Evolutionary conservation across 148 eudicot genomes (phyloP).

Genomic region (Pharnaceum exiguum): DNA sequence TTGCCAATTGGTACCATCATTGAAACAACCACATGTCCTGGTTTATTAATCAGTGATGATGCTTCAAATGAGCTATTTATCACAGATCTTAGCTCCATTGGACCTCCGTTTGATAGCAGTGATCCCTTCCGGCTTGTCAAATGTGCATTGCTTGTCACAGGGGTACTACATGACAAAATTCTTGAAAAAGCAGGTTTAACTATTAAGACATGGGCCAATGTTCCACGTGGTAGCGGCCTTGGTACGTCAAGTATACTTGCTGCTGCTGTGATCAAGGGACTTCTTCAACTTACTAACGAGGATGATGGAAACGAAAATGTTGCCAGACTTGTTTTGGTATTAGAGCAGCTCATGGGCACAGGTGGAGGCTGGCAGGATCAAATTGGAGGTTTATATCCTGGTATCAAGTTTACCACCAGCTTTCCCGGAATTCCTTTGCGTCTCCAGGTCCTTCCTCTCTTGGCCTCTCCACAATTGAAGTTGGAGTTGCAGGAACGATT

Average conservation of each 20-base stretch:
- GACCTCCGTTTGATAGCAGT: slow-evolving; percentile 63
- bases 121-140: slow-evolving; percentile 97
- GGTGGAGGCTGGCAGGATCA: slow-evolving; percentile 99
- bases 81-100: slow-evolving; percentile 47
- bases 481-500: slow-evolving; percentile 70
- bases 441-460: slow-evolving; percentile 79
- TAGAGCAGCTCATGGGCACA: slow-evolving; percentile 98
- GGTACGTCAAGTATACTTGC: slow-evolving; percentile 99
- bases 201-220: slow-evolving; percentile 89
- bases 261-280: slow-evolving; percentile 96
- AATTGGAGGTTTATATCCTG: slow-evolving; percentile 92
- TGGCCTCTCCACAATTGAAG: slow-evolving; percentile 58
- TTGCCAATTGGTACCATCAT: slow-evolving; percentile 84
- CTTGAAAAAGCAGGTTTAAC: slow-evolving; percentile 49
- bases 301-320: slow-evolving; percentile 83
- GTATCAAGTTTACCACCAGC: slow-evolving; percentile 81
- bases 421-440: slow-evolving; percentile 92
- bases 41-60: slow-evolving; percentile 61
- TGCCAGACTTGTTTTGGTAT: slow-evolving; percentile 82
- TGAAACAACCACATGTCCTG: slow-evolving; percentile 42
- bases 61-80: slow-evolving; percentile 51
- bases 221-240: slow-evolving; percentile 97
- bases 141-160: slow-evolving; percentile 84
- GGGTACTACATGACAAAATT: slow-evolving; percentile 41
- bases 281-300: slow-evolving; percentile 63